These are phyloP conservation scores for Termitomyces sp. DNA, from an alignment of 768 basidiomycete genomes.

Conservation along the genomic window DNA sequence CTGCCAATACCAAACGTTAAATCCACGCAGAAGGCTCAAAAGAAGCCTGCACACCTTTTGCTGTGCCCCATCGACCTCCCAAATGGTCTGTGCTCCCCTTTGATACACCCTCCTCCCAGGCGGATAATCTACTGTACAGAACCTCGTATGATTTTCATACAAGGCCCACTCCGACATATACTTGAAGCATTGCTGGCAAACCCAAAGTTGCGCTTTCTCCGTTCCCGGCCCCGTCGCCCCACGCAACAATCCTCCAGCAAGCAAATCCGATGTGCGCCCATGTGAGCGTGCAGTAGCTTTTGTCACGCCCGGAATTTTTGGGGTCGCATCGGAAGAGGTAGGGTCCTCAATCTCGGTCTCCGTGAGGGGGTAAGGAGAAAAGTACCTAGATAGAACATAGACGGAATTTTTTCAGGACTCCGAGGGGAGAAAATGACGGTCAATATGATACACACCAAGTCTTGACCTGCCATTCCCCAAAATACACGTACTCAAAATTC, in stretches of 20 bases:
- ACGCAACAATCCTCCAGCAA: conserved; percentile 51
- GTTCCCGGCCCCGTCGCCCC: conserved; percentile 29
- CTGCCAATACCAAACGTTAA: conserved; percentile 31
- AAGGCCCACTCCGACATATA: conserved; percentile 76
- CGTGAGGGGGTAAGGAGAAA: conserved; percentile 83
- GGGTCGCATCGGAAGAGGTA: conserved; percentile 13
- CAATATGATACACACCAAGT: conserved; percentile 59
- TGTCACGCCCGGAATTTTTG: conserved; percentile 44
- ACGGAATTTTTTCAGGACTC: background rate
- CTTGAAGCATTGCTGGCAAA: conserved; percentile 95
- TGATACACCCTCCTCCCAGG: conserved; percentile 91
- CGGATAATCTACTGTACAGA: conserved; percentile 64
- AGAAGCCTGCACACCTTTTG: conserved; percentile 56
- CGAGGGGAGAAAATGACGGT: background rate
- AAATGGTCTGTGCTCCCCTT: conserved; percentile 82
- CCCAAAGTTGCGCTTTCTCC: conserved; percentile 62
- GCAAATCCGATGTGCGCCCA: conserved; percentile 68
- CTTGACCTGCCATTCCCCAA: conserved; percentile 82
- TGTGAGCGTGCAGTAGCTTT: conserved; percentile 54
- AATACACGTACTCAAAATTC: conserved; percentile 85
- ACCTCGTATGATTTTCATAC: conserved; percentile 69
- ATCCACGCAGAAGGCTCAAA: background rate
- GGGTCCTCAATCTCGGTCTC: conserved; percentile 61
- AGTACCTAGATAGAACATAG: conserved; percentile 57
- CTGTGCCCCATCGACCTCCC: conserved; percentile 90